Evolutionary conservation across 768 basidiomycete species (phyloP), one percentile per base, ranked within the genome.

Genomic region (Mycena venus): DNA sequence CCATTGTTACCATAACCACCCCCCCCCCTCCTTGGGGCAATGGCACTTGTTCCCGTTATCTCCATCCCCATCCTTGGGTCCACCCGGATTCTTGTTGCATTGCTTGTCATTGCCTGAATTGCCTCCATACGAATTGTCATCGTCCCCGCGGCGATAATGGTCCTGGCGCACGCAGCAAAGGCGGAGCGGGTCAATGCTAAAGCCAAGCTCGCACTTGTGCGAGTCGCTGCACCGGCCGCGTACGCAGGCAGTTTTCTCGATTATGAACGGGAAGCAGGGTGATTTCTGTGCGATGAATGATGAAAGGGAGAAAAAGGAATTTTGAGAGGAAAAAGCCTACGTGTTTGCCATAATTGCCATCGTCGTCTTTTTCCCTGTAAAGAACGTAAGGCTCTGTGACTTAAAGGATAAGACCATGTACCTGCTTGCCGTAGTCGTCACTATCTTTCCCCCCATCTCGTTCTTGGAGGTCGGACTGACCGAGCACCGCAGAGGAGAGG

Each of bases 151-250:
- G 19, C 31, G 56, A 29, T 40, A 60, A 8, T n/a, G n/a, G n/a
- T 23, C 8, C 10, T 38, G 15, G 15, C 8, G 34, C n/a, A 60
- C 58, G 29, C 58, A 60, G 34, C 58, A 60, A 12, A 60, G 58
- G 5, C 68, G 36, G 11, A 49, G 40, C 7, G 56, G 56, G 47
- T 70, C 59, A 47, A 70, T 4, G 23, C 23, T 25, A 59, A 70
- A 70, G 23, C 68, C 68, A n/a, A 70, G 49, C 68, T 70, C 68
- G 68, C 68, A 70, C 10, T 62, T 32, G 34, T 47, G 68, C 4
- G 25, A 25, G 21, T 69, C 23, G 23, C 15, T 12, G 68, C 68
- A 70, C 15, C 60, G 59, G 29, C 68, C 68, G 11, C 36, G 42
- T 12, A 70, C 59, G 59, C 68, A 70, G n/a, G n/a, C n/a, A 8